phyloP scores from a whole-genome alignment of 2,329 filamentous ascomycete genomes.

The Biscogniauxia sp. region DNA sequence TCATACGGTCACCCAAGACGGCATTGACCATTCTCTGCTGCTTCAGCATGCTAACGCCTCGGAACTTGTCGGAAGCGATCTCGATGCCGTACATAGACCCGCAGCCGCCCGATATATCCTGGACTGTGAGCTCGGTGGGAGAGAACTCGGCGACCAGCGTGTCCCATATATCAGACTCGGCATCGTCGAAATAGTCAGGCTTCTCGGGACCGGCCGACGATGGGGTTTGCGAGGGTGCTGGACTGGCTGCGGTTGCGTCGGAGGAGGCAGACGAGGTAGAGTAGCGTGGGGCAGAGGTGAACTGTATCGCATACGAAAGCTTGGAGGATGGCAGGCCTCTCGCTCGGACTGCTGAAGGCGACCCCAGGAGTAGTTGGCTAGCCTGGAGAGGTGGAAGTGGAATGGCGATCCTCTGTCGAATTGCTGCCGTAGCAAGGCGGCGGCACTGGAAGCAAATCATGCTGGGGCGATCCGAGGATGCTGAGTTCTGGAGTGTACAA shows the following conservation, averaged over 20 bases:
- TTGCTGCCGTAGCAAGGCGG: slow-evolving; percentile 18
- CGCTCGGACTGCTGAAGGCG: slow-evolving; percentile 6
- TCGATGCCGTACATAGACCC: slow-evolving; percentile 87
- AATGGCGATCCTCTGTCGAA: slow-evolving; percentile 13
- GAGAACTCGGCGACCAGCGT: slow-evolving; percentile 48
- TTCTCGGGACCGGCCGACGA: slow-evolving; percentile 33
- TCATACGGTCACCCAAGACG: slow-evolving; percentile 71
- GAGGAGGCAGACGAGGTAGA: slow-evolving; percentile 27
- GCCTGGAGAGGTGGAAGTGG: slow-evolving; percentile 2
- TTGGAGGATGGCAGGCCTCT: slow-evolving; percentile 2
- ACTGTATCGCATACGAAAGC: neutral
- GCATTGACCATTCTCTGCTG: slow-evolving; percentile 81
- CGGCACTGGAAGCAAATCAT: slow-evolving; percentile 25
- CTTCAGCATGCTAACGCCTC: slow-evolving; percentile 69
- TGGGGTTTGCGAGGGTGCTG: slow-evolving; percentile 20
- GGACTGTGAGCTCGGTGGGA: slow-evolving; percentile 59
- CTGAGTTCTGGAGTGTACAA: neutral
- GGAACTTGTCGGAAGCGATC: slow-evolving; percentile 69
- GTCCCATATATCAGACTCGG: slow-evolving; percentile 60
- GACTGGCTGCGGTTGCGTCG: slow-evolving; percentile 25
- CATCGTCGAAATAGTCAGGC: slow-evolving; percentile 51
- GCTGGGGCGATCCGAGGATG: neutral
- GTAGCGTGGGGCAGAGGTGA: slow-evolving; percentile 14
- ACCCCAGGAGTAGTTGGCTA: slow-evolving; percentile 5
- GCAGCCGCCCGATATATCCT: slow-evolving; percentile 80